phyloP scores from a whole-genome alignment of 768 basidiomycete species.

The Boletales sp. region DNA sequence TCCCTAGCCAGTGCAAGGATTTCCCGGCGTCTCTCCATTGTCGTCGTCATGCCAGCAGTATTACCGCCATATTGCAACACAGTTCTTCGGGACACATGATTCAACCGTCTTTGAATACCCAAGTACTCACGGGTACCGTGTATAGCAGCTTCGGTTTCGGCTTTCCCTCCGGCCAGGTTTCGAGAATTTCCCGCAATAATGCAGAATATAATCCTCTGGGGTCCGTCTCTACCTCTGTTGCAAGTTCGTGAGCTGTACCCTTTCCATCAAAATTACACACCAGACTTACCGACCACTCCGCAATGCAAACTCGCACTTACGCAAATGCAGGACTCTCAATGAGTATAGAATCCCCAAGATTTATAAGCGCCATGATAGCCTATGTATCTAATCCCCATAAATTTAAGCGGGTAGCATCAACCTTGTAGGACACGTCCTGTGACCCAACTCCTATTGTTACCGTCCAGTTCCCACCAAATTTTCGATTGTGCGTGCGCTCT shows the following conservation, averaged over 20 bases:
- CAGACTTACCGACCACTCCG: constrained; percentile 47
- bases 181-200: constrained; percentile 56
- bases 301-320: constrained; percentile 47
- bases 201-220: constrained; percentile 56
- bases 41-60: constrained; percentile 72
- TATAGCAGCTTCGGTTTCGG: constrained; percentile 71
- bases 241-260: constrained; percentile 1
- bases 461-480: constrained; percentile 59
- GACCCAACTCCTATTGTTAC: constrained; percentile 71
- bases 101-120: neutral
- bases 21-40: constrained; percentile 56
- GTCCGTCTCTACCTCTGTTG: constrained; percentile 69
- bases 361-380: constrained; percentile 60
- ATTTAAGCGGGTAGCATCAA: neutral
- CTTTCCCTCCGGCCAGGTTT: constrained; percentile 63
- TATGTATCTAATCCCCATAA: neutral
- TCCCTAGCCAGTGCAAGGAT: constrained; percentile 62
- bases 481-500: constrained; percentile 57
- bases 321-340: constrained; percentile 74
- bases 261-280: neutral
- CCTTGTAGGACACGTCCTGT: constrained; percentile 84
- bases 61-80: constrained; percentile 64
- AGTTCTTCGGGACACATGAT: neutral
- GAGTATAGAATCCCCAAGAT: constrained; percentile 72
- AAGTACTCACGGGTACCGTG: constrained; percentile 54